A percentile compares a stretch with the other conserved stretches of the same genome.
Conservation (phyloP, 306 rosid genomes). For the Betula pendula region DNA sequence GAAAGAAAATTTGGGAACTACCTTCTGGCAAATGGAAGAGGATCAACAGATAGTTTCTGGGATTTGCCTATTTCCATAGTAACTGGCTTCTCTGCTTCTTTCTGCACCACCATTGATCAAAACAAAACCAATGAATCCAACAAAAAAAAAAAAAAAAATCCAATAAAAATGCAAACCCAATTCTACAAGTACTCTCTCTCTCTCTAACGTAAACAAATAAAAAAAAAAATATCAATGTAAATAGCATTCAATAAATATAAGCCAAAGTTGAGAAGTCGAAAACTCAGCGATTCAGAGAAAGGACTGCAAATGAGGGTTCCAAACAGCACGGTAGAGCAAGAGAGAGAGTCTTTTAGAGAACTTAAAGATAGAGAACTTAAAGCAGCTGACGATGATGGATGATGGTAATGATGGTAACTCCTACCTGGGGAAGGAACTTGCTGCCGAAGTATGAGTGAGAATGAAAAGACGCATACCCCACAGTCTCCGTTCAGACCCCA, state of each 20-base stretch:
- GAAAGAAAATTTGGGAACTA: slow-evolving; percentile 17
- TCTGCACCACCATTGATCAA: neutral
- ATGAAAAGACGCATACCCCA: no score
- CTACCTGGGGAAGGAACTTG: no score
- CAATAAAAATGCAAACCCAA: neutral
- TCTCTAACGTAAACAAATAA: neutral
- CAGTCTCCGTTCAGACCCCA: no score
- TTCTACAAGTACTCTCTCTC: neutral
- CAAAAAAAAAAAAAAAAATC: no score
- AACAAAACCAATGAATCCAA: neutral
- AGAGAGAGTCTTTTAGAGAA: no score
- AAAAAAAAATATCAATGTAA: neutral
- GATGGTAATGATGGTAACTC: no score
- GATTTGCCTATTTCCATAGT: slow-evolving; percentile 36
- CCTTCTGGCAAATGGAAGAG: slow-evolving; percentile 77
- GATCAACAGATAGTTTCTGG: slow-evolving; percentile 24
- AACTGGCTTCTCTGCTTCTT: slow-evolving; percentile 6
- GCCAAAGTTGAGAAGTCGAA: neutral
- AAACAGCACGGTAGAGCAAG: no score
- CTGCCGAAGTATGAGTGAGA: no score
- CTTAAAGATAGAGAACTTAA: no score
- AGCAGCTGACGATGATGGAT: no score
- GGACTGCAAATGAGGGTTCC: neutral
- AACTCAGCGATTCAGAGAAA: neutral
- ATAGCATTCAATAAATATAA: neutral